Evolutionary conservation across 2,329 filamentous ascomycete genomes (phyloP).

Genomic region (Dactylellina parvicollis): DNA sequence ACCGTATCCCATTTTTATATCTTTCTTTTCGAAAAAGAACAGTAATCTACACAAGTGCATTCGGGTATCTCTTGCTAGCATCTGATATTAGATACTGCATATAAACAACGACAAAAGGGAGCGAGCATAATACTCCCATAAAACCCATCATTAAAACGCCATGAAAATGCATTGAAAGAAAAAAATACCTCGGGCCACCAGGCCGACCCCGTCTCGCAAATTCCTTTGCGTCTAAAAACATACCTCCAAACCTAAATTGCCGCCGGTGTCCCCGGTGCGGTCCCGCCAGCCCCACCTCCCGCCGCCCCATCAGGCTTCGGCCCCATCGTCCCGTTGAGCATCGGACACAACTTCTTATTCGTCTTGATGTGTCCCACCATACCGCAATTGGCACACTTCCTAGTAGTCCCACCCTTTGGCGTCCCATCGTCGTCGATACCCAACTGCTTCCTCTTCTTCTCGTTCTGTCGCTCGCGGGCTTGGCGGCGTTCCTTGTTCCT

Average conservation of each 20-base stretch:
- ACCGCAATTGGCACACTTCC: conserved; percentile 98
- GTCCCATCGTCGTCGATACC: conserved; percentile 53
- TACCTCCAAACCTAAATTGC: not conserved
- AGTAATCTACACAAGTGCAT: not conserved
- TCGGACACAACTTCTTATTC: conserved; percentile 58
- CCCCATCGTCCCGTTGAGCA: conserved; percentile 54
- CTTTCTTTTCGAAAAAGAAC: not conserved
- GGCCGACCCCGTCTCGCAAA: no score
- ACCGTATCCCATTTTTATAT: not conserved
- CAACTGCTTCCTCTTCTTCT: conserved; percentile 55
- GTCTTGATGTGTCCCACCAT: conserved; percentile 85
- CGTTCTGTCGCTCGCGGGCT: conserved; percentile 72
- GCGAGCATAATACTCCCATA: not conserved
- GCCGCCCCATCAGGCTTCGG: conserved; percentile 13
- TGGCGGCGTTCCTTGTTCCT: conserved; percentile 91
- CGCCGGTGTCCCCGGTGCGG: conserved; percentile 36
- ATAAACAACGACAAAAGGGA: not conserved
- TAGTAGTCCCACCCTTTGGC: conserved; percentile 67
- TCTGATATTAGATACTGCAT: not conserved
- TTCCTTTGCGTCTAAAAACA: not conserved
- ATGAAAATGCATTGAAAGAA: not conserved
- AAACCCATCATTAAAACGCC: not conserved
- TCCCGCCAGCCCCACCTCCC: conserved; percentile 1
- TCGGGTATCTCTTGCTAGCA: not conserved
- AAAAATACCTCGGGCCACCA: not conserved